Conservation (phyloP, 176 grass and related monocot genomes). For the Raddia guianensis region DNA sequence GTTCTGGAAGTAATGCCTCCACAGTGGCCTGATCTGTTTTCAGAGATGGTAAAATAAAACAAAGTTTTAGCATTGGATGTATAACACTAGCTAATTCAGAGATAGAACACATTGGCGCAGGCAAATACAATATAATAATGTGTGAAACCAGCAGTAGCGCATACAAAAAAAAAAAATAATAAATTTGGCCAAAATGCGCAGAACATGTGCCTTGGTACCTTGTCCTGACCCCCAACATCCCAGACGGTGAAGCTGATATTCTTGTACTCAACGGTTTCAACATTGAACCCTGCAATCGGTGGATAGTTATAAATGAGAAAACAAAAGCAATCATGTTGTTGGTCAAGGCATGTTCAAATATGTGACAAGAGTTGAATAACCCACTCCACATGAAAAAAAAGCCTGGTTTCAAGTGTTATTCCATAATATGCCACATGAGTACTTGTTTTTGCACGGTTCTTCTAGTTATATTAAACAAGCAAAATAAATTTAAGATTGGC, state of each 20-base stretch:
- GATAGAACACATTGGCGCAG: background rate
- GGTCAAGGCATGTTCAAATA: conserved; percentile 2
- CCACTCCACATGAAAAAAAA: background rate
- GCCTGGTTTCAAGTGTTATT: background rate
- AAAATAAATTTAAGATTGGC: background rate
- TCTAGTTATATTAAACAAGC: background rate
- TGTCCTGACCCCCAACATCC: conserved; percentile 99
- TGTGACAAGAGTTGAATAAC: background rate
- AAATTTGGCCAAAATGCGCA: background rate
- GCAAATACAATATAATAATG: background rate
- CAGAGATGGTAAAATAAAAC: background rate
- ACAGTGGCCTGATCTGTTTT: conserved; percentile 71
- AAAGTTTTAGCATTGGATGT: background rate
- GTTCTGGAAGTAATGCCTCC: conserved; percentile 85
- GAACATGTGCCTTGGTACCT: conserved; percentile 51
- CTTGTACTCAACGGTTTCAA: conserved; percentile 90
- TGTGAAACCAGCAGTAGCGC: background rate
- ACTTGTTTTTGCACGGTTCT: background rate
- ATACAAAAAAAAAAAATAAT: background rate
- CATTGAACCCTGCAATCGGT: conserved; percentile 64
- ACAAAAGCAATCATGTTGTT: background rate
- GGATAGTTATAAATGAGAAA: conserved; percentile 3
- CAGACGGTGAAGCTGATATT: conserved; percentile 98
- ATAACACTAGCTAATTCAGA: background rate
- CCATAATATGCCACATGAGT: background rate